phyloP scores from a whole-genome alignment of 306 rosid genomes.

The Biancaea sappan region DNA sequence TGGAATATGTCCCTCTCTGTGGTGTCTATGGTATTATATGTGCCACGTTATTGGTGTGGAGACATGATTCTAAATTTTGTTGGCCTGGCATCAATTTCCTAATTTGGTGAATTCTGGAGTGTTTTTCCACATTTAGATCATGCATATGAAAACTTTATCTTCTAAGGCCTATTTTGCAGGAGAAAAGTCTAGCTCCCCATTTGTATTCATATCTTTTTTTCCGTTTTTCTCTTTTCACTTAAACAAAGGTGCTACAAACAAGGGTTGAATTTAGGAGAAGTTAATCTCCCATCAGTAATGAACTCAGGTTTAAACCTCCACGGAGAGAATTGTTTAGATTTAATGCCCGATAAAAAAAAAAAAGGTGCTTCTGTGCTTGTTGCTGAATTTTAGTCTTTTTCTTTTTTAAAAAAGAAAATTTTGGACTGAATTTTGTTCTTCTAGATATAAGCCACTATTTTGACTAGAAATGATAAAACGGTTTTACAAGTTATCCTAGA shows the following conservation, averaged over 20 bases:
- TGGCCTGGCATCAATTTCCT: constrained; percentile 18
- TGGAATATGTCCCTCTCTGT: constrained; percentile 19
- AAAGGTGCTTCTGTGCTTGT: no score
- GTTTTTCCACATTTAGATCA: constrained; percentile 21
- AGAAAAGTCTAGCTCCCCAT: constrained; percentile 17
- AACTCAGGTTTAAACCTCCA: no score
- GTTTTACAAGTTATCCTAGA: no score
- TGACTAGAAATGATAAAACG: no score
- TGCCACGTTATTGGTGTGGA: not conserved
- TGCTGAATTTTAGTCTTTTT: no score
- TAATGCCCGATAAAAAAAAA: no score
- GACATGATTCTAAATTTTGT: constrained; percentile 26
- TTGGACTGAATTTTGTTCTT: no score
- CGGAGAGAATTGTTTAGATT: no score
- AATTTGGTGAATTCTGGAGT: constrained; percentile 28
- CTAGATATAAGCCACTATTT: no score
- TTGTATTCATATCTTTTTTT: not conserved
- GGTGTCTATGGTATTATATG: not conserved
- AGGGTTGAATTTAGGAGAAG: no score
- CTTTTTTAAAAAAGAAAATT: no score
- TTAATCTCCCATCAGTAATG: no score
- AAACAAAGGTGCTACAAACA: constrained; percentile 13
- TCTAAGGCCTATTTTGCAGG: not conserved
- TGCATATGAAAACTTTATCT: constrained; percentile 8
- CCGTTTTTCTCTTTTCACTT: not conserved